phyloP scores from a whole-genome alignment of 2,329 filamentous ascomycete genomes.

The Neonectria magnoliae region DNA sequence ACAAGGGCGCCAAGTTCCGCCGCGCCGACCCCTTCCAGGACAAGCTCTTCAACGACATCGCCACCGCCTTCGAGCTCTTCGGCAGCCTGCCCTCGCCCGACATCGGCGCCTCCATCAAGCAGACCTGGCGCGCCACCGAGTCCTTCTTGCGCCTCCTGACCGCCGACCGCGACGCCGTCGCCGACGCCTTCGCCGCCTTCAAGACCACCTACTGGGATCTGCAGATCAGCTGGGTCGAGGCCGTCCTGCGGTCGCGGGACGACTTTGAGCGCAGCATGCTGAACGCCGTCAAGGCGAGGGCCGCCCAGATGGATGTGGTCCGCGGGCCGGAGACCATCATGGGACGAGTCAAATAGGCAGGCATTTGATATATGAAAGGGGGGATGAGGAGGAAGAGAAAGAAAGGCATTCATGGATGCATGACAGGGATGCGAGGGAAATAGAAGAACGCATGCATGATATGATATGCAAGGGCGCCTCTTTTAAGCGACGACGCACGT shows the following conservation, averaged over 20 bases:
- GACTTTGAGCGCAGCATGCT: slow-evolving; percentile 94
- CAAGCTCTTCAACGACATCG: slow-evolving; percentile 92
- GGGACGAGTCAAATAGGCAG: slow-evolving; percentile 80
- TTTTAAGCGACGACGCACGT: slow-evolving; percentile 16
- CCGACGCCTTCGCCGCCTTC: slow-evolving; percentile 83
- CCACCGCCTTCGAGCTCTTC: slow-evolving; percentile 92
- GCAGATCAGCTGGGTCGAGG: slow-evolving; percentile 95
- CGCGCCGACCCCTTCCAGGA: slow-evolving; percentile 88
- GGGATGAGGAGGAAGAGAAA: not conserved
- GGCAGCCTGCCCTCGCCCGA: slow-evolving; percentile 74
- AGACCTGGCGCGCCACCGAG: slow-evolving; percentile 92
- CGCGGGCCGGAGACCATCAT: slow-evolving; percentile 92
- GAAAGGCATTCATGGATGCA: too few relatives aligned
- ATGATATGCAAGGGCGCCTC: slow-evolving; percentile 19
- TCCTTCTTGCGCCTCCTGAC: slow-evolving; percentile 83
- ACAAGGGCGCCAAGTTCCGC: slow-evolving; percentile 89
- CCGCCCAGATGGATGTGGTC: slow-evolving; percentile 84
- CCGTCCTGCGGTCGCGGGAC: slow-evolving; percentile 84
- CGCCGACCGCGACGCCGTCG: slow-evolving; percentile 76
- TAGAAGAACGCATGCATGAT: too few relatives aligned
- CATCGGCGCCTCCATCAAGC: slow-evolving; percentile 79
- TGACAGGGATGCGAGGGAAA: too few relatives aligned
- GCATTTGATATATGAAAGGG: slow-evolving; percentile 9
- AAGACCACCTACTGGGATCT: slow-evolving; percentile 93
- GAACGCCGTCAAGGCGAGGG: slow-evolving; percentile 85